phyloP scores from a whole-genome alignment of 371 early-diverging fungal species.

The Sporodiniella umbellata region DNA sequence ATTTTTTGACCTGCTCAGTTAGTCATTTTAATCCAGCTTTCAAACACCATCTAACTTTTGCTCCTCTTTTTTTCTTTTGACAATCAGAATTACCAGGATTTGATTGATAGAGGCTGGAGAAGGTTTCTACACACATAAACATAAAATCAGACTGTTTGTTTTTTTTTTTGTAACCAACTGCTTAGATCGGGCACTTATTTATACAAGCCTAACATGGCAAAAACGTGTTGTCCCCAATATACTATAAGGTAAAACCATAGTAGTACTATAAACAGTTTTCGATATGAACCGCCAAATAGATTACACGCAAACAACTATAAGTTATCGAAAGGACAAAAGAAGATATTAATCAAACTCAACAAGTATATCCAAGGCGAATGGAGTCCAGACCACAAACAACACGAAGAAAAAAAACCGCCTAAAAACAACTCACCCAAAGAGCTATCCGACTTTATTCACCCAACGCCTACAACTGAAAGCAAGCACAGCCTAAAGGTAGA shows the following conservation, averaged over 20 bases:
- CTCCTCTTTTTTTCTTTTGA: no score
- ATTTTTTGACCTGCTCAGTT: constrained; percentile 44
- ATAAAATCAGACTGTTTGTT: no score
- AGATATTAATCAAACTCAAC: constrained; percentile 60
- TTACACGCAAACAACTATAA: constrained; percentile 49
- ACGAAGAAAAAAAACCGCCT: constrained; percentile 9
- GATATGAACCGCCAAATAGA: constrained; percentile 21
- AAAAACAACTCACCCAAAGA: constrained; percentile 9
- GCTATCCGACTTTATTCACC: background rate
- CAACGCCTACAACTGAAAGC: background rate
- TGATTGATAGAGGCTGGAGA: constrained; percentile 72
- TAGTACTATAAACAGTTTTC: no score
- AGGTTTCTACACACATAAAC: constrained; percentile 38
- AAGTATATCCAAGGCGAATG: constrained; percentile 48
- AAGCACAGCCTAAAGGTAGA: constrained; percentile 11
- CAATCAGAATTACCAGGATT: constrained; percentile 64
- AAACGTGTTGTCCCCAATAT: constrained; percentile 70
- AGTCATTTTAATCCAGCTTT: no score
- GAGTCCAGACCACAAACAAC: constrained; percentile 15
- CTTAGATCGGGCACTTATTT: constrained; percentile 61
- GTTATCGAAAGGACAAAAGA: constrained; percentile 66
- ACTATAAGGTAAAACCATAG: constrained; percentile 47
- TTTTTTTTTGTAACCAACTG: no score
- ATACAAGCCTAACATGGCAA: constrained; percentile 60
- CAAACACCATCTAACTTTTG: no score